phyloP scores from a whole-genome alignment of 768 basidiomycete genomes.

The Galerina marginata region DNA sequence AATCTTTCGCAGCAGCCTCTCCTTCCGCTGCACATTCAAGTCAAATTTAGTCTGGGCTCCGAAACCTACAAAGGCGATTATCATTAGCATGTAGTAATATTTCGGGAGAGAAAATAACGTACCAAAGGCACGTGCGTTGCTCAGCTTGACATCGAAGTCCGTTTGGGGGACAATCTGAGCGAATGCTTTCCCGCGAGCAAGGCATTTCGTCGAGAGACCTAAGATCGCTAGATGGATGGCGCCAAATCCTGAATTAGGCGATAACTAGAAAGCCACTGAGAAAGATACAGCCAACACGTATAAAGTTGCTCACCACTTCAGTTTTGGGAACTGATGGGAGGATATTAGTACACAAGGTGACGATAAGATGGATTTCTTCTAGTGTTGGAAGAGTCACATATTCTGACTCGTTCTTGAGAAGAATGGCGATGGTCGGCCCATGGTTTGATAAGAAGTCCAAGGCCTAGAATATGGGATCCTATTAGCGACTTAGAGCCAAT shows the following conservation, averaged over 20 bases:
- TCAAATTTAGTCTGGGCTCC: slow-evolving; percentile 65
- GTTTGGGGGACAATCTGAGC: slow-evolving; percentile 64
- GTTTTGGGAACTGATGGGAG: slow-evolving; percentile 74
- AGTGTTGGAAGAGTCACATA: slow-evolving; percentile 67
- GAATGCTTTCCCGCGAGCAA: slow-evolving; percentile 65
- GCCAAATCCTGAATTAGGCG: slow-evolving; percentile 82
- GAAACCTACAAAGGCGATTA: slow-evolving; percentile 43
- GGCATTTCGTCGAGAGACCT: slow-evolving; percentile 71
- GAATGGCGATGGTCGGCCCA: slow-evolving; percentile 80
- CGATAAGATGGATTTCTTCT: slow-evolving; percentile 81
- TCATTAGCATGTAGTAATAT: background rate
- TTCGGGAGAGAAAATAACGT: slow-evolving; percentile 15
- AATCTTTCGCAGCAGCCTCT: slow-evolving; percentile 62
- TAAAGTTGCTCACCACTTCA: slow-evolving; percentile 67
- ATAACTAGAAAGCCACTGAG: slow-evolving; percentile 39
- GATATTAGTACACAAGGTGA: slow-evolving; percentile 71
- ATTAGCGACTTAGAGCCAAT: background rate
- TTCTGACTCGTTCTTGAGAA: slow-evolving; percentile 77
- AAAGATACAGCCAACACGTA: background rate
- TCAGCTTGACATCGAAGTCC: slow-evolving; percentile 66
- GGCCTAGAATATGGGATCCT: slow-evolving; percentile 49
- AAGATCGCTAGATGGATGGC: slow-evolving; percentile 83
- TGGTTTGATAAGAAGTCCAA: slow-evolving; percentile 84
- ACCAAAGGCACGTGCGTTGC: slow-evolving; percentile 62
- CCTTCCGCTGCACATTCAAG: slow-evolving; percentile 56